These are phyloP conservation scores for Amoeboaphelidium protococcarum DNA, from an alignment of 371 early-diverging fungal species.

Conservation along the genomic window DNA sequence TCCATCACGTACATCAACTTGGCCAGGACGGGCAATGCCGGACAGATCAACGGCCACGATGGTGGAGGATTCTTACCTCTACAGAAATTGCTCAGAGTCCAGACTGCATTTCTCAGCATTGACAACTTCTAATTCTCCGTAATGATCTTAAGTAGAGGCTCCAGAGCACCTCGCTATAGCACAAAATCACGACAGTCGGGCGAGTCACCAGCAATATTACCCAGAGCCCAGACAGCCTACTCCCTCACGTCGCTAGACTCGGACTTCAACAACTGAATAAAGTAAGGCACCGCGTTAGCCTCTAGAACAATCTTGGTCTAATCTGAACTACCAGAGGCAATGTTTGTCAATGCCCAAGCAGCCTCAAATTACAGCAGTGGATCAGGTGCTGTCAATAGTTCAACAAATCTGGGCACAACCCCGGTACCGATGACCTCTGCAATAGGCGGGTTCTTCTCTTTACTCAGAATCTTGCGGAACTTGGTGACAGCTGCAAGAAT, in stretches of 20 bases:
- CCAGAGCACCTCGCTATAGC: constrained; percentile 7
- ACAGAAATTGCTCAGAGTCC: constrained; percentile 15
- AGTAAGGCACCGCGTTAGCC: constrained; percentile 7
- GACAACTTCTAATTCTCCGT: constrained; percentile 1
- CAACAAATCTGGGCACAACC: constrained; percentile 10
- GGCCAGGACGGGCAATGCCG: constrained; percentile 5
- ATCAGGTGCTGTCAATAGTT: constrained; percentile 7
- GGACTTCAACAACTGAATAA: constrained; percentile 10
- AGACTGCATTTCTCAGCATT: constrained; percentile 12
- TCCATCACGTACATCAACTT: constrained; percentile 4
- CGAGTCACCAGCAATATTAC: constrained; percentile 19
- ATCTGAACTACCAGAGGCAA: constrained; percentile 14
- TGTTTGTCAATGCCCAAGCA: constrained; percentile 21
- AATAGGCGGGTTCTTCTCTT: constrained; percentile 14
- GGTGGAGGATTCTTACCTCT: constrained; percentile 15
- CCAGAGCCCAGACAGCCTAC: constrained; percentile 17
- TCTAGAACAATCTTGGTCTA: constrained; percentile 12
- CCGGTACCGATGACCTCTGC: constrained; percentile 12
- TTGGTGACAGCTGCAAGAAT: constrained; percentile 60
- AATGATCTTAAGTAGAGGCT: constrained; percentile 6
- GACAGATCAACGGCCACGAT: neutral
- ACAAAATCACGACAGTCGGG: constrained; percentile 11
- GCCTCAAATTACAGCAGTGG: constrained; percentile 10
- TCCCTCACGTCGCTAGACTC: constrained; percentile 9
- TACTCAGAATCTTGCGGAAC: constrained; percentile 42